phyloP scores from a whole-genome alignment of 805 yeast species.

The Kazachstania viticola region DNA sequence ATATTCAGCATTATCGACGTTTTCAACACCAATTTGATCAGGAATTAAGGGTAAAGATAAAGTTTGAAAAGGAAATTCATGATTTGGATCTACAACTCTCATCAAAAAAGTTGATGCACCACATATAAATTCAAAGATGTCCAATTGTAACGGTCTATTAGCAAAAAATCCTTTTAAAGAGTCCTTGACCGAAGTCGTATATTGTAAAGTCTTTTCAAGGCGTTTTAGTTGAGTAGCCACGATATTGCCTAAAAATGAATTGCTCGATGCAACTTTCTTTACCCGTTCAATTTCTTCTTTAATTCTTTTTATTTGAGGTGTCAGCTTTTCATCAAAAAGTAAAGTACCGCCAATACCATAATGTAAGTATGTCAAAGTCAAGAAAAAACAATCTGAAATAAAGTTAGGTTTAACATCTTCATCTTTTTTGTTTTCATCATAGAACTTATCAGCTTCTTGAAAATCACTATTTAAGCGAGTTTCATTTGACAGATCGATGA shows the following conservation, averaged over 20 bases:
- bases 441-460: slow-evolving; percentile 53
- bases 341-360: slow-evolving; percentile 81
- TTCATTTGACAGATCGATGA: slow-evolving; percentile 66
- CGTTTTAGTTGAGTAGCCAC: slow-evolving; percentile 37
- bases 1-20: slow-evolving; percentile 65
- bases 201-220: slow-evolving; percentile 33
- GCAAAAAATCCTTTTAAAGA: slow-evolving; percentile 54
- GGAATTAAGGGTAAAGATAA: slow-evolving; percentile 48
- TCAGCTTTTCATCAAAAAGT: slow-evolving; percentile 43
- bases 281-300: slow-evolving; percentile 30
- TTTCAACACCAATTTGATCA: slow-evolving; percentile 48
- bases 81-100: slow-evolving; percentile 61
- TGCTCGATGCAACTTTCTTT: slow-evolving; percentile 10
- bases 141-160: slow-evolving; percentile 46
- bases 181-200: slow-evolving; percentile 35
- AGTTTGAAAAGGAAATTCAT: slow-evolving; percentile 43
- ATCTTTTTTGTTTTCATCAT: slow-evolving; percentile 30
- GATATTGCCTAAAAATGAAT: slow-evolving; percentile 3
- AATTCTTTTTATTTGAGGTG: slow-evolving; percentile 38
- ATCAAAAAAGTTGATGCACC: slow-evolving; percentile 67
- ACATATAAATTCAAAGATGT: slow-evolving; percentile 62
- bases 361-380: slow-evolving; percentile 68
- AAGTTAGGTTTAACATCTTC: slow-evolving; percentile 45
- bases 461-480: slow-evolving; percentile 71
- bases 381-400: slow-evolving; percentile 81